Percentiles rank a stretch among this genome's conserved stretches.
Evolutionary conservation across 169 alveolate species (phyloP).

Genomic region (Plasmodium adleri): DNA sequence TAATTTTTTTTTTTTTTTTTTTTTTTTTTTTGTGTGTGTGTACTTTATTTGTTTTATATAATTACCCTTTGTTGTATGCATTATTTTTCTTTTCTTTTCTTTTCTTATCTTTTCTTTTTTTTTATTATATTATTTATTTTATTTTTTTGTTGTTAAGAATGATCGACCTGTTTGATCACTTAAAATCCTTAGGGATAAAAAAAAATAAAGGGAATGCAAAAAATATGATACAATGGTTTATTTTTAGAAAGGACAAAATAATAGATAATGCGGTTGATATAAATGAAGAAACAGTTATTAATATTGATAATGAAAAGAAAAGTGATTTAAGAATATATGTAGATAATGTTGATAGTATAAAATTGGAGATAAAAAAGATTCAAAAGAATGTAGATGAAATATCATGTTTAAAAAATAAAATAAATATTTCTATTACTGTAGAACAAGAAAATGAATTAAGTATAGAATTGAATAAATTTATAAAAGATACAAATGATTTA

Average conservation of each 20-base stretch:
- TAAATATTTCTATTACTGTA: slow-evolving; percentile 43
- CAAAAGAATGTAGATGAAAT: slow-evolving; percentile 26
- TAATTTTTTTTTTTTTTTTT: too few species aligned
- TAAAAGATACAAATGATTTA: slow-evolving; percentile 48
- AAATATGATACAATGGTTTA: slow-evolving; percentile 27
- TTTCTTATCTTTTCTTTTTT: background rate
- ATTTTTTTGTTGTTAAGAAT: slow-evolving; percentile 20
- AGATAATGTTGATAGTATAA: slow-evolving; percentile 48
- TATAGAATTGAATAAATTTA: slow-evolving; percentile 41
- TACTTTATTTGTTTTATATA: too few species aligned
- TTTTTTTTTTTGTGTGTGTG: too few species aligned
- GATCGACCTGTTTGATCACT: slow-evolving; percentile 47
- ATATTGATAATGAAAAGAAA: slow-evolving; percentile 8
- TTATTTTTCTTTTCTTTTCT: background rate
- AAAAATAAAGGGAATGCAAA: slow-evolving; percentile 44
- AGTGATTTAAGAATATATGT: slow-evolving; percentile 54
- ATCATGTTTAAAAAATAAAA: slow-evolving; percentile 45
- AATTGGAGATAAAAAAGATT: slow-evolving; percentile 40
- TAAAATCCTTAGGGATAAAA: slow-evolving; percentile 32
- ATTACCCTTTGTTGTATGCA: slow-evolving; percentile 40
- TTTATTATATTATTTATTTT: background rate
- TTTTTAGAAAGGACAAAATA: slow-evolving; percentile 26
- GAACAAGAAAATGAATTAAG: slow-evolving; percentile 77
- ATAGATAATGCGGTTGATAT: slow-evolving; percentile 14
- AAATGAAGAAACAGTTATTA: slow-evolving; percentile 43